phyloP scores from a whole-genome alignment of 1,284 basidiomycete genomes.

The Volvariella surrecta region DNA sequence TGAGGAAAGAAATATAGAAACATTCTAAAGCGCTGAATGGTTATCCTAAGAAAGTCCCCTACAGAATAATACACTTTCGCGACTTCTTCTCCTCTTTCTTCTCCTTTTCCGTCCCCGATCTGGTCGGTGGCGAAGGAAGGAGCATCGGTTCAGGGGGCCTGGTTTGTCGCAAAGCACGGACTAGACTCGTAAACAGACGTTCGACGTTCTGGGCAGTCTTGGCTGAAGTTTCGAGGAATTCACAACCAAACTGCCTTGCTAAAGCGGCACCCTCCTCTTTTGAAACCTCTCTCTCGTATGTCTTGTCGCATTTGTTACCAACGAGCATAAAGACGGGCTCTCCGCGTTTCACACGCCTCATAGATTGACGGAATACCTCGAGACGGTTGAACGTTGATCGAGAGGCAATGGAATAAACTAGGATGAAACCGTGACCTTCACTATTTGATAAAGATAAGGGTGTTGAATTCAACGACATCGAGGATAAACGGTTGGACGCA shows the following conservation, averaged over 20 bases:
- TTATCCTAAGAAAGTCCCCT: conserved; percentile 54
- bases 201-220: conserved; percentile 96
- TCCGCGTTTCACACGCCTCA: conserved; percentile 88
- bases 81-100: conserved; percentile 38
- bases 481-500: conserved; percentile 30
- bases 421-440: conserved; percentile 97
- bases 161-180: conserved; percentile 79
- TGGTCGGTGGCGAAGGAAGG: conserved; percentile 20
- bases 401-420: conserved; percentile 97
- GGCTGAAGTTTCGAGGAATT: conserved; percentile 94
- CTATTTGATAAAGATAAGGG: conserved; percentile 30
- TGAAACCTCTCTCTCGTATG: conserved; percentile 79
- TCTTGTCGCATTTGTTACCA: conserved; percentile 89
- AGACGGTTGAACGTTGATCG: conserved; percentile 92
- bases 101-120: conserved; percentile 19
- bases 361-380: conserved; percentile 92
- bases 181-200: conserved; percentile 84
- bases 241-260: conserved; percentile 85
- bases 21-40: conserved; percentile 18
- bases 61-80: conserved; percentile 64
- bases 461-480: conserved; percentile 4
- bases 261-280: conserved; percentile 82
- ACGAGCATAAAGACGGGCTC: conserved; percentile 83
- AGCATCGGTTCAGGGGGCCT: conserved; percentile 26
- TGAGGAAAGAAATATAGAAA: conserved; percentile 52